These are phyloP conservation scores for Paxillus involutus DNA, from an alignment of 768 basidiomycete species.

Conservation along the genomic window DNA sequence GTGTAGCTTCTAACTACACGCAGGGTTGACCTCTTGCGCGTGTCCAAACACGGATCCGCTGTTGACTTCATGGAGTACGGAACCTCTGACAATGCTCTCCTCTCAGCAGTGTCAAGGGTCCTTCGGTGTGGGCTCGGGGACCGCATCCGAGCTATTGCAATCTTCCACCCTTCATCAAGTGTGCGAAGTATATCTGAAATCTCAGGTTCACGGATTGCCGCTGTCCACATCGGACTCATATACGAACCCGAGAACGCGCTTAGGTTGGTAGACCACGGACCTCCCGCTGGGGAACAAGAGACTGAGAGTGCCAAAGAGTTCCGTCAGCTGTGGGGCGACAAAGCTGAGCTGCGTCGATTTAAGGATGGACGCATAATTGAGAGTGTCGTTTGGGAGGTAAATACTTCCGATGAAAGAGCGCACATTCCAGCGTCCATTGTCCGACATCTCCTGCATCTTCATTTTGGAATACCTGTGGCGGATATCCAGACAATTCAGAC, in stretches of 20 bases:
- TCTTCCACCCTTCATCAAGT: slow-evolving; percentile 53
- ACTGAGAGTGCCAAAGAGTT: slow-evolving; percentile 56
- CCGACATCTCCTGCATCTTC: slow-evolving; percentile 67
- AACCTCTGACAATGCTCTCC: slow-evolving; percentile 53
- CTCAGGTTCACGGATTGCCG: slow-evolving; percentile 48
- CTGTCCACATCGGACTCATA: slow-evolving; percentile 72
- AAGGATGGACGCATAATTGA: slow-evolving; percentile 93
- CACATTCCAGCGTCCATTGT: slow-evolving; percentile 78
- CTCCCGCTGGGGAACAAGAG: slow-evolving; percentile 65
- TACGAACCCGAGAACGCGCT: slow-evolving; percentile 72
- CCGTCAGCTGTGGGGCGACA: slow-evolving; percentile 86
- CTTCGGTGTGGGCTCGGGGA: slow-evolving; percentile 71
- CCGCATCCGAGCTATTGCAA: slow-evolving; percentile 62
- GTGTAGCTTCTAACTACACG: slow-evolving; percentile 4
- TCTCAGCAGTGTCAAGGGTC: slow-evolving; percentile 49
- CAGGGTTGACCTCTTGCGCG: slow-evolving; percentile 49
- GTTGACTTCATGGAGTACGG: slow-evolving; percentile 52
- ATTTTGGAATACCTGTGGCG: slow-evolving; percentile 65
- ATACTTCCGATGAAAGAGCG: slow-evolving; percentile 74
- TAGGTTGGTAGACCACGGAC: slow-evolving; percentile 91
- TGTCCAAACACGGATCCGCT: slow-evolving; percentile 42
- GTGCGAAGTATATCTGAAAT: slow-evolving; percentile 52
- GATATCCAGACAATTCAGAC: slow-evolving; percentile 59
- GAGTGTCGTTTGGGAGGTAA: slow-evolving; percentile 95
- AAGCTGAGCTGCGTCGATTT: slow-evolving; percentile 91